Evolutionary conservation across 306 rosid genomes (phyloP).

Genomic region (Glycyrrhiza uralensis): DNA sequence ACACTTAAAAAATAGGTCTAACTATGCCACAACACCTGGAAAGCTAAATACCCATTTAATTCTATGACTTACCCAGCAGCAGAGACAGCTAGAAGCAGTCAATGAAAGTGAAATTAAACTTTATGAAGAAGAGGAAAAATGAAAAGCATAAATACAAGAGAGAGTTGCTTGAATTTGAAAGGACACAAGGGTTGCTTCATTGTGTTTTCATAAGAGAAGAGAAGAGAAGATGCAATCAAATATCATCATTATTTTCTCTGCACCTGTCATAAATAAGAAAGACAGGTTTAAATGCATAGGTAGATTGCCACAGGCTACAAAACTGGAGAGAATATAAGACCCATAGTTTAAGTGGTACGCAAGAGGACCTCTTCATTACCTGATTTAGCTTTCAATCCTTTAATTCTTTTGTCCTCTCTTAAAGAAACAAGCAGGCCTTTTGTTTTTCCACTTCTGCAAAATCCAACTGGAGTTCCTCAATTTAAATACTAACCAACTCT

Average conservation of each 20-base stretch:
- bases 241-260: constrained; percentile 55
- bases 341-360: constrained; percentile 36
- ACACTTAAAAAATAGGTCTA: constrained; percentile 30
- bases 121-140: no score
- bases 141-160: constrained; percentile 41
- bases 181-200: constrained; percentile 57
- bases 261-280: constrained; percentile 41
- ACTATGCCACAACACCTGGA: constrained; percentile 62
- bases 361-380: constrained; percentile 38
- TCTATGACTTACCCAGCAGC: constrained; percentile 62
- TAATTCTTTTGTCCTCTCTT: constrained; percentile 36
- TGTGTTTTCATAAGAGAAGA: no score
- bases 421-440: constrained; percentile 7
- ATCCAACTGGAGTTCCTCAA: constrained; percentile 45
- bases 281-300: constrained; percentile 50
- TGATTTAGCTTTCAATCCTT: constrained; percentile 45
- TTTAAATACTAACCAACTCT: no score
- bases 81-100: constrained; percentile 73
- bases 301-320: constrained; percentile 35
- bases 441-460: constrained; percentile 33
- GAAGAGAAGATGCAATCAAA: constrained; percentile 35
- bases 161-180: constrained; percentile 54
- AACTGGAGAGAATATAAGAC: constrained; percentile 50
- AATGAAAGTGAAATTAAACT: constrained; percentile 57
- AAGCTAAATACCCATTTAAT: constrained; percentile 61